Evolutionary conservation across 495 filamentous ascomycete species (phyloP), one percentile per base, ranked within the genome.

Genomic region (Tetracladium marchalianum): DNA sequence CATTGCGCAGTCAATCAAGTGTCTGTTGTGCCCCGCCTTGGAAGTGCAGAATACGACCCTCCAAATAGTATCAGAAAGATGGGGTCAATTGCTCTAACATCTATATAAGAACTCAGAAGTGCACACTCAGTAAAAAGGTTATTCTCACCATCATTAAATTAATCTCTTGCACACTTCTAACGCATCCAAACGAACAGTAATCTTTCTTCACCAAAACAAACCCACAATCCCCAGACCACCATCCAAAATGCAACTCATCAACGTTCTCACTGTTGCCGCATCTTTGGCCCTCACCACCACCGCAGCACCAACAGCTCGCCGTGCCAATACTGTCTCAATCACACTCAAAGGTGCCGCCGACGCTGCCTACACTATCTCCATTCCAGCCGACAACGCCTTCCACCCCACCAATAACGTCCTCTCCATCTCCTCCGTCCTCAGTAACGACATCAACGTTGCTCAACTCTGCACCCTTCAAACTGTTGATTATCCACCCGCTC

Each of bases 361-460:
- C 4, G 52, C 52, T 9, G 4, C 15, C 22, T 55, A 55, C 32
- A 35, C 43, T 6, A 12, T 55, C 24, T 44, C 19, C 13, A 44
- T 55, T 13, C 52, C 52, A 16, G 39, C 51, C 12, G 52, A 55
- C 31, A 47, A 47, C 10, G 27, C 13, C 19, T 19, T 34, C n/a
- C 34, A 16, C 16, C 22, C 31, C 11, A n/a, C 18, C 47, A 43
- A 50, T 34, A 55, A 55, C 43, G 31, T 31, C 10, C 44, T 55
- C 42, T 55, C 52, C 9, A 55, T 55, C 47, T 55, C 52, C 33
- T 46, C 36, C 39, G 39, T 54, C 43, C 31, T 32, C 27, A 34
- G 34, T 1, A 41, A 16, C 13, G 22, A 11, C 18, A 35, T 50
- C 39, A 24, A 55, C 35, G 35, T 55, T 11, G 27, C 33, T 11